These are phyloP conservation scores for Pichia phayaonensis DNA, from an alignment of 805 yeast species.

Conservation along the genomic window DNA sequence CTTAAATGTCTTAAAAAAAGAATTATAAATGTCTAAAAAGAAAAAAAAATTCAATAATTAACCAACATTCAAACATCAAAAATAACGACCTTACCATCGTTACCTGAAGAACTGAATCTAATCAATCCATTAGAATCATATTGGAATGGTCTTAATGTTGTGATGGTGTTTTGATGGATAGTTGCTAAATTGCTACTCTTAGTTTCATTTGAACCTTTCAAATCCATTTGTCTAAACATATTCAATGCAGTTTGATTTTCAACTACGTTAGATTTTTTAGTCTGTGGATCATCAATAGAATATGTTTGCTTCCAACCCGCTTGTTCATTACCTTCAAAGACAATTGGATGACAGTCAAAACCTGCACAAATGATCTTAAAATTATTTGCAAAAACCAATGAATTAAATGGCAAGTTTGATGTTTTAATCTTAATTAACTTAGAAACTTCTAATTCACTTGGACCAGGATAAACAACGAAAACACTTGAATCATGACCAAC, in stretches of 20 bases:
- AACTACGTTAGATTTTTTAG: conserved; percentile 38
- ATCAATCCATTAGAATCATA: conserved; percentile 40
- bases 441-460: conserved; percentile 44
- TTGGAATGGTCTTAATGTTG: conserved; percentile 48
- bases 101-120: conserved; percentile 67
- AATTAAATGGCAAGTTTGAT: conserved; percentile 69
- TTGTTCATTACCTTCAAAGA: conserved; percentile 57
- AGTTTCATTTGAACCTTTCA: conserved; percentile 68
- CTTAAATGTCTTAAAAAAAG: too few relatives aligned
- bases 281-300: conserved; percentile 53
- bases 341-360: conserved; percentile 83
- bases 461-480: conserved; percentile 67
- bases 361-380: conserved; percentile 79
- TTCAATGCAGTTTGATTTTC: conserved; percentile 76
- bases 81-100: conserved; percentile 87
- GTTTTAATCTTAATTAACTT: conserved; percentile 55
- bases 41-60: neutral
- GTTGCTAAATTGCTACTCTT: conserved; percentile 51
- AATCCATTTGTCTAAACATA: conserved; percentile 92
- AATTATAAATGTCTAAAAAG: neutral
- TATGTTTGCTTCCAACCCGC: conserved; percentile 55
- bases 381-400: conserved; percentile 63
- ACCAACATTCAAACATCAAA: conserved; percentile 39
- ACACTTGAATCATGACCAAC: conserved; percentile 85
- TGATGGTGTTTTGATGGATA: conserved; percentile 86